Evolutionary conservation across 768 basidiomycete genomes (phyloP).

Genomic region (Mycena amicta): DNA sequence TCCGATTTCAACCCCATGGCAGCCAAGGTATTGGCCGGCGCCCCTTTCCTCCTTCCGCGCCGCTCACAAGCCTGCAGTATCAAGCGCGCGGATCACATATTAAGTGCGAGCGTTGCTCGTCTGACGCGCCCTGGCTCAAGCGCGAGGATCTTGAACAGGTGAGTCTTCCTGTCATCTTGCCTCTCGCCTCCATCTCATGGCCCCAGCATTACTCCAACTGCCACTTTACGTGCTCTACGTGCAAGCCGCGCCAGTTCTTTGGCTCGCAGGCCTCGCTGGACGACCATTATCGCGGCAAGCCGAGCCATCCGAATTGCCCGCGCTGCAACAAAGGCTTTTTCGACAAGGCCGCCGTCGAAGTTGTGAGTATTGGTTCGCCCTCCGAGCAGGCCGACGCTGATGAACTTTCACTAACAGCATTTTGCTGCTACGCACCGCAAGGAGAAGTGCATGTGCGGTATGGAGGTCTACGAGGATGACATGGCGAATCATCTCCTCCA

Average conservation of each 20-base stretch:
- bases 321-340: constrained; percentile 25
- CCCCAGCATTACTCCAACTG: background rate
- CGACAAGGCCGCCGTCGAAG: constrained; percentile 34
- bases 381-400: constrained; percentile 1
- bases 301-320: constrained; percentile 46
- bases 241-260: constrained; percentile 31
- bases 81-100: background rate
- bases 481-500: constrained; percentile 42
- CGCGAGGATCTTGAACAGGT: background rate
- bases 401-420: constrained; percentile 33
- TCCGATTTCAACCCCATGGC: background rate
- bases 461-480: constrained; percentile 36
- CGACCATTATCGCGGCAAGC: constrained; percentile 48
- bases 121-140: background rate
- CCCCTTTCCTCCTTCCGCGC: background rate
- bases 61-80: background rate
- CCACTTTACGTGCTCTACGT: constrained; percentile 37
- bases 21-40: background rate
- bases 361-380: constrained; percentile 28
- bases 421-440: constrained; percentile 31
- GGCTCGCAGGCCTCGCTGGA: constrained; percentile 40
- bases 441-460: constrained; percentile 29
- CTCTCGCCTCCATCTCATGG: background rate
- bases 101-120: background rate
- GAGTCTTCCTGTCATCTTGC: background rate